Percentiles rank a stretch among this genome's conserved stretches.
phyloP scores from a whole-genome alignment of 257 asterid genomes.

The Rhazya stricta region DNA sequence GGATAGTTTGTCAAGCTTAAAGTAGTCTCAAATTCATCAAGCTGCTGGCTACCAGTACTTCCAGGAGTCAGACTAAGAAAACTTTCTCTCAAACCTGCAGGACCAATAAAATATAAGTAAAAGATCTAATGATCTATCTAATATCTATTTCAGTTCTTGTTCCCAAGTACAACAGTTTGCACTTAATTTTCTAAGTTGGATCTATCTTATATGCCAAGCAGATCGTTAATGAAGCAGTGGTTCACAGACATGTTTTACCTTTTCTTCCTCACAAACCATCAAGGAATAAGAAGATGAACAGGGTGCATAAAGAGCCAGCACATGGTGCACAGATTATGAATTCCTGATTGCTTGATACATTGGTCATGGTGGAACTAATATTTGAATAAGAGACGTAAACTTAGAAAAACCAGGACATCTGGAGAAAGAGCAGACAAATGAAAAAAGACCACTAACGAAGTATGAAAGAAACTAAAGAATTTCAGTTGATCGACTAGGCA shows the following conservation, averaged over 20 bases:
- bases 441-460: no score
- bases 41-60: constrained; percentile 8
- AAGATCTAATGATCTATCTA: not conserved
- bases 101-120: not conserved
- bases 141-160: not conserved
- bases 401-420: not conserved
- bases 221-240: not conserved
- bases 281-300: not conserved
- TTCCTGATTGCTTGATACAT: not conserved
- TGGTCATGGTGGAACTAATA: not conserved
- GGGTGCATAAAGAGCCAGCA: not conserved
- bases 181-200: not conserved
- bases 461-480: no score
- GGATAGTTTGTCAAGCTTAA: constrained; percentile 47
- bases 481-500: no score
- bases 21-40: constrained; percentile 38
- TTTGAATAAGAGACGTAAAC: not conserved
- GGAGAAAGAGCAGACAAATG: not conserved
- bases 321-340: not conserved
- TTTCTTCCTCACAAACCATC: not conserved
- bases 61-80: constrained; percentile 3
- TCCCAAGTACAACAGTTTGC: not conserved
- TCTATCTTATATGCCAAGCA: not conserved
- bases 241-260: not conserved
- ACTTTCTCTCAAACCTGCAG: constrained; percentile 13